Conservation (phyloP, 2,329 filamentous ascomycete species). For the Grosmannia penicillata region DNA sequence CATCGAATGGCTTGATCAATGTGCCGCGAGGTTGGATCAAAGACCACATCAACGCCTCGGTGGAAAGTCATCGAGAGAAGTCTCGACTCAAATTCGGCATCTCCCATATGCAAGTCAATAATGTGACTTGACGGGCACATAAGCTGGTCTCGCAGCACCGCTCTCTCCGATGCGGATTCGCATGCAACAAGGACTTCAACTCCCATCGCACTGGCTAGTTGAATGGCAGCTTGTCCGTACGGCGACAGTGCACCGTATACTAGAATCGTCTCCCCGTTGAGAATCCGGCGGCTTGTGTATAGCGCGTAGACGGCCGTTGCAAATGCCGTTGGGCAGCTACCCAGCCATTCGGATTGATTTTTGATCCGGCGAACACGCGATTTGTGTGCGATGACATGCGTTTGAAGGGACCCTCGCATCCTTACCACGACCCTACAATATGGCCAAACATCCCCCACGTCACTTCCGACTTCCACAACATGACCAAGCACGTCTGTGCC, state of each 20-base stretch:
- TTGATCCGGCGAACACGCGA: conserved; percentile 18
- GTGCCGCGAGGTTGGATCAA: conserved; percentile 26
- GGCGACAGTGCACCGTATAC: conserved; percentile 27
- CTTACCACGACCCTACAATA: conserved; percentile 29
- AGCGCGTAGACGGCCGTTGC: conserved; percentile 29
- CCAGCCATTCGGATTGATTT: conserved; percentile 10
- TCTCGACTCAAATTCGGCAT: conserved; percentile 6
- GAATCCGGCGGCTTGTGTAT: conserved; percentile 15
- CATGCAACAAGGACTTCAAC: conserved; percentile 26
- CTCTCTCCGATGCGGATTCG: conserved; percentile 19
- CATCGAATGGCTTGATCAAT: conserved; percentile 16
- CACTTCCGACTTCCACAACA: conserved; percentile 19
- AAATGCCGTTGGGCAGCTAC: conserved; percentile 22
- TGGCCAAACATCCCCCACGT: conserved; percentile 16
- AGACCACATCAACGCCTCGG: conserved; percentile 26
- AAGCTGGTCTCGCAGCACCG: conserved; percentile 16
- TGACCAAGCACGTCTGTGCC: conserved; percentile 24
- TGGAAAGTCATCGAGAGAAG: conserved; percentile 18
- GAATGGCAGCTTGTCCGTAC: conserved; percentile 27
- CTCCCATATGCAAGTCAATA: background rate
- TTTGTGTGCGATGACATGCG: conserved; percentile 17
- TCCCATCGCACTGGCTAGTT: conserved; percentile 17
- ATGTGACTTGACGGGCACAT: conserved; percentile 20
- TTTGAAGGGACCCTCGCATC: conserved; percentile 21
- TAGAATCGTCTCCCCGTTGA: conserved; percentile 19